Evolutionary conservation across 495 filamentous ascomycete species (phyloP), one percentile per base, ranked within the genome.

Genomic region (Umbilicaria muhlenbergii): DNA sequence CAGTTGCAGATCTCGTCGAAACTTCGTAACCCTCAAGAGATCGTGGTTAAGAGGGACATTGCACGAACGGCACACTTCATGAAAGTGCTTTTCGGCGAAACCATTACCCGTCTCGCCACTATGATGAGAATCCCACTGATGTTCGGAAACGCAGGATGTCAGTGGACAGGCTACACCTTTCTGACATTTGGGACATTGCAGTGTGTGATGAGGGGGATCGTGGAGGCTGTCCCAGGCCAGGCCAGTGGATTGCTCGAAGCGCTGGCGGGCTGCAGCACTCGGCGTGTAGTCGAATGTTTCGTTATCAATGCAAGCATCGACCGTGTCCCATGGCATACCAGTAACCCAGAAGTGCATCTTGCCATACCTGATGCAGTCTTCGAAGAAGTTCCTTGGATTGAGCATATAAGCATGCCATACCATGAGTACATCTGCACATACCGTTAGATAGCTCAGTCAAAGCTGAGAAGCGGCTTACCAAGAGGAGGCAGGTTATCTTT

Each of bases 391-490:
- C 21, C 81, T 66, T 2, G 86, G 86, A 48, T 89, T 92, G 3
- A 94, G 71, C 77, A 87, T 78, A 50, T 85, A 83, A 1, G 81
- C 66, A 59, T 94, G 86, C 84, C 82, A 91, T 0, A 92, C 83
- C 83, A 94, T 86, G 36, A 94, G 60, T 2, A 94, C 76, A 56
- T 94, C 86, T 78, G 52, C 2, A 19, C 8, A 34, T 28, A 40
- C 16, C 37, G 19, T 45, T 32, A 44, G 34, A 18, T 18, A 3
- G 33, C 2, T 36, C 12, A 12, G 14, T 19, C 6, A n/a, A 32
- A 46, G 12, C 14, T 13, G 35, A 11, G 36, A 35, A 21, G 24
- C 14, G 11, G 37, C 40, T 43, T 33, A 52, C 50, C 47, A 11
- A 56, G 40, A 8, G 53, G 53, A 42, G 53, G 53, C 37, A 69